These are phyloP conservation scores for Globisporangium perplexum DNA, from an alignment of 352 stramenopile species.

Conservation along the genomic window DNA sequence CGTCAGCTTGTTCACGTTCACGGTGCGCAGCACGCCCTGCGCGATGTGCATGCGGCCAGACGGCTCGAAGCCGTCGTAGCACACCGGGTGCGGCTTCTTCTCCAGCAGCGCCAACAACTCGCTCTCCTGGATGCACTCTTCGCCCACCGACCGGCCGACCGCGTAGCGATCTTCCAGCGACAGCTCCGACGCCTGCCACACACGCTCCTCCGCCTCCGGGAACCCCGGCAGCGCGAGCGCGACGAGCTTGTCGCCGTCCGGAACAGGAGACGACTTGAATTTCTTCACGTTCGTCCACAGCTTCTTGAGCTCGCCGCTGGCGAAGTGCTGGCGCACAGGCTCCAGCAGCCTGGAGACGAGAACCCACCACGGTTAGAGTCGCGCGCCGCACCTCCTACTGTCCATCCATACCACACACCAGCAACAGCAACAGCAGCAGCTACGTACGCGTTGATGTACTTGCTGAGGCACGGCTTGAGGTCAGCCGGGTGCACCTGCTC, in stretches of 20 bases:
- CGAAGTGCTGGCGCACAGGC: slow-evolving; percentile 96
- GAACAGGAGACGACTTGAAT: slow-evolving; percentile 59
- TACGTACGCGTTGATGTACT: slow-evolving; percentile 86
- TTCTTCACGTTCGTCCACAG: slow-evolving; percentile 94
- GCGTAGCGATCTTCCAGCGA: slow-evolving; percentile 79
- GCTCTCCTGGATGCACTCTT: slow-evolving; percentile 92
- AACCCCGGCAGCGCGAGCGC: slow-evolving; percentile 55
- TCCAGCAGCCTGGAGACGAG: slow-evolving; percentile 82
- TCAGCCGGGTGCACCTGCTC: slow-evolving; percentile 95
- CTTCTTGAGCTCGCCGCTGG: slow-evolving; percentile 90
- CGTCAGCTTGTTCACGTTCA: slow-evolving; percentile 97
- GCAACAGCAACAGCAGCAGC: background rate
- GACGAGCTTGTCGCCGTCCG: slow-evolving; percentile 72
- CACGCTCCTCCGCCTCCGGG: slow-evolving; percentile 47
- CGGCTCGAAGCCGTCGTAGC: slow-evolving; percentile 99
- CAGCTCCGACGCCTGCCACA: slow-evolving; percentile 74
- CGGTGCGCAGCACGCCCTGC: slow-evolving; percentile 94
- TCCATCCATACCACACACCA: background rate
- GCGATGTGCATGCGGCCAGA: slow-evolving; percentile 99
- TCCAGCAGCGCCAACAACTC: slow-evolving; percentile 80
- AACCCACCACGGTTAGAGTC: background rate
- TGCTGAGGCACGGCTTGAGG: slow-evolving; percentile 92
- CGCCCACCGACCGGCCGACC: slow-evolving; percentile 79
- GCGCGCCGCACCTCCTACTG: too few relatives aligned
- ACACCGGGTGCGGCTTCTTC: slow-evolving; percentile 88